A percentile compares a stretch with the other conserved stretches of the same genome.
Conservation (phyloP, 805 yeast genomes). For the Metschnikowia anglica region DNA sequence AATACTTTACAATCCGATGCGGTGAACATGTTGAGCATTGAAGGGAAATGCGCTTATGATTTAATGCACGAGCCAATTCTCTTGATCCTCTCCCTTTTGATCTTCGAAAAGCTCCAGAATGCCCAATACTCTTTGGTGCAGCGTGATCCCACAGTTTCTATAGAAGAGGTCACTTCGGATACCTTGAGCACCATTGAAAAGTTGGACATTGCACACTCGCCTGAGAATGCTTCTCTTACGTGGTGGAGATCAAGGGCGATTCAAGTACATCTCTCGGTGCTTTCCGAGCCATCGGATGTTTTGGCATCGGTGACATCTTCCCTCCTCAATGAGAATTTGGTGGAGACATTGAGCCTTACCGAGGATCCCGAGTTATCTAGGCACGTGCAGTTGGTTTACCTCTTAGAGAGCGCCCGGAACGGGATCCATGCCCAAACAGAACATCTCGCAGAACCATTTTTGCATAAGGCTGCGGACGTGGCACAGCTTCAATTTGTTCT, state of each 20-base stretch:
- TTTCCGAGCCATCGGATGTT: conserved; percentile 59
- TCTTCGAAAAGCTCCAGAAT: conserved; percentile 45
- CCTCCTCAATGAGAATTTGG: conserved; percentile 36
- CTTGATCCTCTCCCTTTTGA: conserved; percentile 28
- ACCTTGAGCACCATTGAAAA: conserved; percentile 12
- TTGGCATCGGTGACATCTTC: conserved; percentile 43
- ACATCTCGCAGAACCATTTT: conserved; percentile 53
- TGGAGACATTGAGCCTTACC: conserved; percentile 28
- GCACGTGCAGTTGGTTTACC: conserved; percentile 47
- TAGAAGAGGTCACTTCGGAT: conserved; percentile 27
- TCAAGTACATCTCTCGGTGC: conserved; percentile 61
- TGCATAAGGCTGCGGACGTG: conserved; percentile 55
- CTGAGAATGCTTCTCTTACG: conserved; percentile 46
- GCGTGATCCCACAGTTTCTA: conserved; percentile 23
- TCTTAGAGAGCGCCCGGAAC: conserved; percentile 67
- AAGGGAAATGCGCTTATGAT: conserved; percentile 73
- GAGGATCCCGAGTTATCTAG: conserved; percentile 30
- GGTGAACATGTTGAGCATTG: conserved; percentile 45
- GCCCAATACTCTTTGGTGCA: conserved; percentile 44
- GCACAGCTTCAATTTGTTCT: conserved; percentile 63
- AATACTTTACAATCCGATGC: conserved; percentile 29
- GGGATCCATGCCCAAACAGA: conserved; percentile 65
- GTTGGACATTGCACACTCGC: conserved; percentile 21
- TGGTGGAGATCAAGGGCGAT: conserved; percentile 81
- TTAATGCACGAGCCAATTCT: conserved; percentile 40